Percentiles rank a stretch among this genome's conserved stretches.
Conservation (phyloP, 2,329 filamentous ascomycete genomes). For the Bimuria novae-zelandiae region DNA sequence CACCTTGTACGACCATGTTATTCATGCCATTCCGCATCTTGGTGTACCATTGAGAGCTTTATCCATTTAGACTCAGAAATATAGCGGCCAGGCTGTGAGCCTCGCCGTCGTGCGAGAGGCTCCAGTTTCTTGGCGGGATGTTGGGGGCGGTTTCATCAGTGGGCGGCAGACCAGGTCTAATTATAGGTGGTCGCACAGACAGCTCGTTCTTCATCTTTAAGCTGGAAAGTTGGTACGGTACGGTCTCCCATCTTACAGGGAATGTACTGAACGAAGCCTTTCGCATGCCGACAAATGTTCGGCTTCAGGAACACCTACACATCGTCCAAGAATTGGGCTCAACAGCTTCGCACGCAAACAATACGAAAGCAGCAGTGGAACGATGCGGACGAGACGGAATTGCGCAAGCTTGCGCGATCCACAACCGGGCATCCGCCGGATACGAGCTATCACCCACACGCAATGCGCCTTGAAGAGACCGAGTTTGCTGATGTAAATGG, state of each 20-base stretch:
- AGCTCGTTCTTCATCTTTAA: no score
- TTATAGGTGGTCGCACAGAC: not conserved
- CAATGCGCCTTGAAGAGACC: not conserved
- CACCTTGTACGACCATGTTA: no score
- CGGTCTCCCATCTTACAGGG: not conserved
- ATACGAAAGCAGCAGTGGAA: conserved; percentile 7
- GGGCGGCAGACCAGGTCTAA: no score
- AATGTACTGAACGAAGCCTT: not conserved
- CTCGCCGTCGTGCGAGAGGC: no score
- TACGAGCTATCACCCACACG: not conserved
- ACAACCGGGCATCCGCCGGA: not conserved
- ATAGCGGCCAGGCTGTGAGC: no score
- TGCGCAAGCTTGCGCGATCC: not conserved
- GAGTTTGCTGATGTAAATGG: not conserved
- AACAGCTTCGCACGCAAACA: not conserved
- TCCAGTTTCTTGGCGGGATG: no score
- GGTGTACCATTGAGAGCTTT: no score
- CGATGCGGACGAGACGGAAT: not conserved
- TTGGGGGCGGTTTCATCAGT: no score
- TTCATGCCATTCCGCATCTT: no score
- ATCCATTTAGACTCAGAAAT: no score
- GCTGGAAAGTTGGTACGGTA: not conserved
- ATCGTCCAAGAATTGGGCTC: not conserved
- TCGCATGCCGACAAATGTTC: not conserved
- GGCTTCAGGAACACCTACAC: not conserved